phyloP scores from a whole-genome alignment of 2,329 filamentous ascomycete genomes.

The Pseudocercospora macadamiae region DNA sequence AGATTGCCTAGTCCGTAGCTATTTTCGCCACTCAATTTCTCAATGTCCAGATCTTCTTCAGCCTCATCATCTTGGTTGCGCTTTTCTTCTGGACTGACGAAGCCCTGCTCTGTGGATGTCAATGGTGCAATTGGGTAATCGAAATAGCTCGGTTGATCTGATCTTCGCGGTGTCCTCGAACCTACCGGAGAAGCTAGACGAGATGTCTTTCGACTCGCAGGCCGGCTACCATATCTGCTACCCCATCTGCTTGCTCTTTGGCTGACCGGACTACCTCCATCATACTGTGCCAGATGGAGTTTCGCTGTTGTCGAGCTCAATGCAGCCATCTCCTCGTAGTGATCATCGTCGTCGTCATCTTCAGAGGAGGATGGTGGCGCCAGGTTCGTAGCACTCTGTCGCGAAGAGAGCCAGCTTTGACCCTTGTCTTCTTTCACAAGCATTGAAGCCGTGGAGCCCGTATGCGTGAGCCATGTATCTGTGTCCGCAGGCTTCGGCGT shows the following conservation, averaged over 20 bases:
- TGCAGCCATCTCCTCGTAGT: conserved; percentile 40
- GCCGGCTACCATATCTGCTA: conserved; percentile 41
- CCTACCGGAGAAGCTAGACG: conserved; percentile 44
- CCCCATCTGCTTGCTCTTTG: conserved; percentile 35
- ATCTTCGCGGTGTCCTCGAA: conserved; percentile 38
- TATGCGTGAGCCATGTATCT: conserved; percentile 63
- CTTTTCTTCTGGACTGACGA: conserved; percentile 46
- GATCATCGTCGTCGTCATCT: conserved; percentile 35
- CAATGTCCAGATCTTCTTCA: conserved; percentile 51
- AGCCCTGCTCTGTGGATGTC: conserved; percentile 49
- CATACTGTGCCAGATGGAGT: conserved; percentile 21
- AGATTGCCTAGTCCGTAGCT: conserved; percentile 60
- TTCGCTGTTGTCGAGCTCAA: conserved; percentile 30
- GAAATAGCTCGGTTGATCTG: conserved; percentile 35
- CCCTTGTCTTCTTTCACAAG: conserved; percentile 63
- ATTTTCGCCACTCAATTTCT: conserved; percentile 53
- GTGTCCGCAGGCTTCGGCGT: conserved; percentile 25
- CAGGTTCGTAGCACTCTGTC: conserved; percentile 51
- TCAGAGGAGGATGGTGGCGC: conserved; percentile 35
- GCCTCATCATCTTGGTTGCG: conserved; percentile 36
- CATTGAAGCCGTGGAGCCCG: conserved; percentile 59
- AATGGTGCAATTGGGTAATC: conserved; percentile 20
- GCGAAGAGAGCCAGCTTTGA: conserved; percentile 62
- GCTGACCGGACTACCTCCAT: conserved; percentile 22
- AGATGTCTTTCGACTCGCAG: conserved; percentile 44